Percentiles rank a stretch among this genome's conserved stretches.
These are phyloP conservation scores for Ascoidea asiatica DNA, from an alignment of 805 yeast species.

Conservation along the genomic window DNA sequence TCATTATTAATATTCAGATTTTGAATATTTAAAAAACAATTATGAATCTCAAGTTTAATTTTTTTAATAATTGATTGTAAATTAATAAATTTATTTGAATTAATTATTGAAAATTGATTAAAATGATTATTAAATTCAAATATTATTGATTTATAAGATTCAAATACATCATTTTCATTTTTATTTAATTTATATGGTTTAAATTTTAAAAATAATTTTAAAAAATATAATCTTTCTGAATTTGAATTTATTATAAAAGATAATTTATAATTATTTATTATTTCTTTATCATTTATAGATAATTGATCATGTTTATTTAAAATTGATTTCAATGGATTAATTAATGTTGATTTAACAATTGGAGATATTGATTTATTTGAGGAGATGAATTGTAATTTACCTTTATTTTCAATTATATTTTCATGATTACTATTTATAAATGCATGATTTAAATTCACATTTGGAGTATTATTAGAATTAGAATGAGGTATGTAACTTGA, in stretches of 20 bases:
- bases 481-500: too few species aligned
- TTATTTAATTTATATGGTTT: neutral
- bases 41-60: neutral
- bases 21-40: neutral
- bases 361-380: neutral
- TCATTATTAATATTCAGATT: neutral
- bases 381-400: neutral
- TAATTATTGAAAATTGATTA: neutral
- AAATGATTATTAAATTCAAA: neutral
- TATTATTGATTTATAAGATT: too few species aligned
- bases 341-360: neutral
- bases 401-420: too few species aligned
- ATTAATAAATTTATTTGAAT: neutral
- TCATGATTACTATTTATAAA: too few species aligned
- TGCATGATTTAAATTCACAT: too few species aligned
- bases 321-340: neutral
- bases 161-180: neutral
- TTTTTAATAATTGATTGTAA: too few species aligned
- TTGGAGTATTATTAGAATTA: too few species aligned
- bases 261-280: too few species aligned
- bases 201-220: too few species aligned
- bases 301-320: too few species aligned
- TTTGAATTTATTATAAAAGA: neutral
- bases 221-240: neutral
- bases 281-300: neutral